Evolutionary conservation across 2,329 filamentous ascomycete genomes (phyloP).

Genomic region (Arthrinium puccinioides): DNA sequence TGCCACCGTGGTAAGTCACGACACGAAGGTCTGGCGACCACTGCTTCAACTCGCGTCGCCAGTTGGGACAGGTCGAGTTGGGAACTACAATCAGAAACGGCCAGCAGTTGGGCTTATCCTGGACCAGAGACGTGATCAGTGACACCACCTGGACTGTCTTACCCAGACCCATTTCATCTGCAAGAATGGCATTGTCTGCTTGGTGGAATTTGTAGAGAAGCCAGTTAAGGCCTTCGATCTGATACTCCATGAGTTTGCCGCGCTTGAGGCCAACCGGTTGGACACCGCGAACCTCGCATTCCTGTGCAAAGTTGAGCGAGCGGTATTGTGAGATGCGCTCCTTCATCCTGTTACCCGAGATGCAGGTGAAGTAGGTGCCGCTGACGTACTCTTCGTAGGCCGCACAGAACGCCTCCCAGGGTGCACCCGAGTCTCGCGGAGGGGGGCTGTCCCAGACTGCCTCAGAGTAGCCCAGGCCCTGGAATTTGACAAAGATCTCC

Average conservation of each 20-base stretch:
- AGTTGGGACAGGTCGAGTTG: slow-evolving; percentile 94
- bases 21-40: slow-evolving; percentile 84
- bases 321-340: slow-evolving; percentile 64
- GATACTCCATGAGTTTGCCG: slow-evolving; percentile 87
- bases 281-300: slow-evolving; percentile 52
- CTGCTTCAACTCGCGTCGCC: slow-evolving; percentile 90
- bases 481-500: slow-evolving; percentile 79
- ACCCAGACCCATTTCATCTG: slow-evolving; percentile 96
- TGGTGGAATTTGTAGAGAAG: slow-evolving; percentile 83
- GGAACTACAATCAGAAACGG: slow-evolving; percentile 91
- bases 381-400: slow-evolving; percentile 84
- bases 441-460: slow-evolving; percentile 85
- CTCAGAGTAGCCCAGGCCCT: slow-evolving; percentile 86
- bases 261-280: slow-evolving; percentile 71
- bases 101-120: slow-evolving; percentile 66
- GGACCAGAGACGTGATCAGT: slow-evolving; percentile 66
- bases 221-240: slow-evolving; percentile 92
- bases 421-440: slow-evolving; percentile 49
- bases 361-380: slow-evolving; percentile 61
- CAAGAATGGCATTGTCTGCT: slow-evolving; percentile 79
- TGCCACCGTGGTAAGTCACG: slow-evolving; percentile 85
- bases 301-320: slow-evolving; percentile 54
- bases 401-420: slow-evolving; percentile 71
- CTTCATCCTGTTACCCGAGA: slow-evolving; percentile 52
- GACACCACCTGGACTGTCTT: slow-evolving; percentile 94